Evolutionary conservation across 352 stramenopile species (phyloP).

Genomic region (Phytophthora brassicae): DNA sequence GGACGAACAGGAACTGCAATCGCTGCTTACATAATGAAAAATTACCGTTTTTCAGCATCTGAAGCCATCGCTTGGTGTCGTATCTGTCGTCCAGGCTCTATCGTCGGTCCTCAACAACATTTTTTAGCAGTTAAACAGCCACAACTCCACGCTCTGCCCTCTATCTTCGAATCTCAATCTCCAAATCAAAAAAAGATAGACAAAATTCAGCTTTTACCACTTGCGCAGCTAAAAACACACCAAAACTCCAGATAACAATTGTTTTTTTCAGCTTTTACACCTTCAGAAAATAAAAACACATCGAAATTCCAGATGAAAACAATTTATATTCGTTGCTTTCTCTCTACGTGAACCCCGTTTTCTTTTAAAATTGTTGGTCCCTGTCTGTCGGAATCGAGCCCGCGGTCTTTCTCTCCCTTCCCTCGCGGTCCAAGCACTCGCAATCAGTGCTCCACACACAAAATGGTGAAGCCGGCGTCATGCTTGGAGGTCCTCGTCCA

Average conservation of each 20-base stretch:
- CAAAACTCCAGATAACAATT: constrained; percentile 27
- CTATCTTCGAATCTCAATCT: constrained; percentile 21
- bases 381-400: constrained; percentile 38
- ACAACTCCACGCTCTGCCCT: constrained; percentile 40
- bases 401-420: constrained; percentile 31
- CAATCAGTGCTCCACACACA: constrained; percentile 26
- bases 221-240: not conserved
- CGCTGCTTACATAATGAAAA: constrained; percentile 96
- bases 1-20: constrained; percentile 96
- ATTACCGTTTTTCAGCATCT: constrained; percentile 90
- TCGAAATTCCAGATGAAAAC: constrained; percentile 26
- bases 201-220: not conserved
- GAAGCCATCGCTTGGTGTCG: constrained; percentile 96
- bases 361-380: constrained; percentile 32
- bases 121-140: constrained; percentile 89
- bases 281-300: constrained; percentile 1
- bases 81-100: constrained; percentile 93
- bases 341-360: constrained; percentile 32
- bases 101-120: constrained; percentile 96
- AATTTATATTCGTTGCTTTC: constrained; percentile 42
- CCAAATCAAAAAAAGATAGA: too few relatives aligned
- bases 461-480: constrained; percentile 23
- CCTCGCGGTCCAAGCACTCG: constrained; percentile 41
- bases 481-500: constrained; percentile 37
- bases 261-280: constrained; percentile 11